Base-by-base conservation (phyloP, 495 filamentous ascomycete genomes). In the Cercophora sp. region DNA sequence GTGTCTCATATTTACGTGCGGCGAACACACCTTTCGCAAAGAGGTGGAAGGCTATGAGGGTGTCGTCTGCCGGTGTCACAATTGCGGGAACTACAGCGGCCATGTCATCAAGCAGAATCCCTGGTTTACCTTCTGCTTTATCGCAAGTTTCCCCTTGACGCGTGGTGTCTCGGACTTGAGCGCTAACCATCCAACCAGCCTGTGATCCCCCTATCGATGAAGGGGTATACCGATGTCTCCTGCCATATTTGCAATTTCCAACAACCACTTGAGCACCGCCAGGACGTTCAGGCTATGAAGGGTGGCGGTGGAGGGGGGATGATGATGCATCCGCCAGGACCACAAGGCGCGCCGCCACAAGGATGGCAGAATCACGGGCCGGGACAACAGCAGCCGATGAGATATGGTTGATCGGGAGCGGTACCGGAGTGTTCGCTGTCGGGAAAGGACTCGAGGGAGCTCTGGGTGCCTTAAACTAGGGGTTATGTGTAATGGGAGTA, bases 121-220 rank as follows among this genome's bases (percentile, higher is more conserved):
- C 0, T 81, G 78, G 76, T 81, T 81, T 47, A 81, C 79, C 10
- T 79, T 81, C 57, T 81, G 79, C 64, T 81, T 80, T 54, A 51
- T 81, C 27, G 75, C 76, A 61, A 57, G 75, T 70, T 16, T n/a
- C 24, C 23, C 16, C 11, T 23, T 40, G 11, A 8, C 23, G 2
- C 4, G 3, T 20, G 16, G 8, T n/a, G n/a, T n/a, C 10, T 11
- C 10, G 5, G 18, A 18, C 8, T 25, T n/a, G 6, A 16, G 18
- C 26, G 40, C 56, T 65, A 48, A 67, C 40, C 9, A 23, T 16
- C 15, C 31, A 4, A 18, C 25, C 35, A 78, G 75, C 79, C 79
- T 27, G 72, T 81, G 48, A 49, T 81, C 36, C 79, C 79, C 0
- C 74, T 81, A 35, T 78, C 77, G 35, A 64, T 80, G 37, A 71